These are phyloP conservation scores for Leptographium lundbergii DNA, from an alignment of 2,329 filamentous ascomycete species.

Conservation along the genomic window DNA sequence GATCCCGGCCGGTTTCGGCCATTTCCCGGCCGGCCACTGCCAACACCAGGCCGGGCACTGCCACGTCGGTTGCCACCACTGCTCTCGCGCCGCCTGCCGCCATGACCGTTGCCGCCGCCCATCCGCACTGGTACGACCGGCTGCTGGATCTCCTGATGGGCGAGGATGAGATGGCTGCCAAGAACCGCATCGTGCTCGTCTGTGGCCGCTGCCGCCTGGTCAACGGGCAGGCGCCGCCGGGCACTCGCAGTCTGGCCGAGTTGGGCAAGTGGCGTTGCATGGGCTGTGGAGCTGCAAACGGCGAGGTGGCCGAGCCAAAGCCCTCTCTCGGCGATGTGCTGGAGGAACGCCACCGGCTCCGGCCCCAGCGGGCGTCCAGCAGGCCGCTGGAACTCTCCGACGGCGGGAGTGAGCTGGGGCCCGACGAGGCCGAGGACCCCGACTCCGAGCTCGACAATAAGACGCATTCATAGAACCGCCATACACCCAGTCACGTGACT, in stretches of 20 bases:
- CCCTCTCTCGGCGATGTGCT: conserved; percentile 58
- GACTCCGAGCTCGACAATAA: neutral
- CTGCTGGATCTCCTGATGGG: conserved; percentile 85
- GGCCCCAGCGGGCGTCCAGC: neutral
- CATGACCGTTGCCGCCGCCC: neutral
- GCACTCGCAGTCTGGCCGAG: conserved; percentile 63
- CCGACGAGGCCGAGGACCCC: neutral
- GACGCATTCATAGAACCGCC: neutral
- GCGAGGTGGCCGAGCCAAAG: conserved; percentile 63
- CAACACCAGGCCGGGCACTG: neutral
- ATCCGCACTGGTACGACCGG: conserved; percentile 79
- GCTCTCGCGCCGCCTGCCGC: neutral
- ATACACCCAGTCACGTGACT: too few relatives aligned
- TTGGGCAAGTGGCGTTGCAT: conserved; percentile 82
- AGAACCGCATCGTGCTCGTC: conserved; percentile 81
- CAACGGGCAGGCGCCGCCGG: conserved; percentile 90
- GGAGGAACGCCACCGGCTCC: conserved; percentile 12
- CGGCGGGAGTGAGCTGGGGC: neutral
- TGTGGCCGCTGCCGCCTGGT: conserved; percentile 74
- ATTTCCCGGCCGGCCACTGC: neutral
- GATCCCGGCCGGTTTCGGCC: neutral
- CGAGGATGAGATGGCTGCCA: conserved; percentile 85
- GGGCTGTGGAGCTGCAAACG: conserved; percentile 72
- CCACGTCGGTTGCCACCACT: neutral
- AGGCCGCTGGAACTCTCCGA: neutral